Evolutionary conservation across 2,329 filamentous ascomycete genomes (phyloP), one percentile per base, ranked within the genome.

Genomic region (Cladosporium colombiae): DNA sequence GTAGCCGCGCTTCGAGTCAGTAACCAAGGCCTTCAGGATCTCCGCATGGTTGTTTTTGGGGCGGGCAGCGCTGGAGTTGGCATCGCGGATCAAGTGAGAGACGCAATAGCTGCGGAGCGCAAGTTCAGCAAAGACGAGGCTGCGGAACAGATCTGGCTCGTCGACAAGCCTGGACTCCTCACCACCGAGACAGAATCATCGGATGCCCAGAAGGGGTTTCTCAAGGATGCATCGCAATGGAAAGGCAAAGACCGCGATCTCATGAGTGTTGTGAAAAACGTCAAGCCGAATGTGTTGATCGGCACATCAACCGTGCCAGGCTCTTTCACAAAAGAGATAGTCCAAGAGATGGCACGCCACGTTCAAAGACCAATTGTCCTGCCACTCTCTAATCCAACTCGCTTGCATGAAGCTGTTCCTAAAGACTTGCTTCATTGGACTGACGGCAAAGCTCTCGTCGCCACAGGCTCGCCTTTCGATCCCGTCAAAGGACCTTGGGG

Each of bases 351-450:
- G 91, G 87, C 89, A 1, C 82, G 84, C 37, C 86, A 93, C 71
- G 86, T 90, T 2, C 83, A 89, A 0, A 84, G 89, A 0, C 92
- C 92, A n/a, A 94, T 96, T 76, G 90, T 97, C 74, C 87, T 96
- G 66, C 93, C 93, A 0, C 84, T 96, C 1, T 93, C 90, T 2
- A 96, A 96, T 76, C 93, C 92, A 0, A 97, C 92, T 0, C 83
- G 86, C 1, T 85, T 96, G 0, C 92, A 96, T 74, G 93, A 96
- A 78, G 93, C 92, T 1, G 85, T 88, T 8, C 93, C 93, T 0
- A 81, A 86, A n/a, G 91, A 96, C 74, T 80, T 96, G 27, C 87
- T 89, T 63, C 77, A 86, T 2, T 96, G 92, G 93, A 94, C 91
- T 0, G 79, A 90, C 52, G 92, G 92, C 1, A 88, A 87, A 69